Evolutionary conservation across 768 basidiomycete genomes (phyloP).

Genomic region (Mycena kentingensis): DNA sequence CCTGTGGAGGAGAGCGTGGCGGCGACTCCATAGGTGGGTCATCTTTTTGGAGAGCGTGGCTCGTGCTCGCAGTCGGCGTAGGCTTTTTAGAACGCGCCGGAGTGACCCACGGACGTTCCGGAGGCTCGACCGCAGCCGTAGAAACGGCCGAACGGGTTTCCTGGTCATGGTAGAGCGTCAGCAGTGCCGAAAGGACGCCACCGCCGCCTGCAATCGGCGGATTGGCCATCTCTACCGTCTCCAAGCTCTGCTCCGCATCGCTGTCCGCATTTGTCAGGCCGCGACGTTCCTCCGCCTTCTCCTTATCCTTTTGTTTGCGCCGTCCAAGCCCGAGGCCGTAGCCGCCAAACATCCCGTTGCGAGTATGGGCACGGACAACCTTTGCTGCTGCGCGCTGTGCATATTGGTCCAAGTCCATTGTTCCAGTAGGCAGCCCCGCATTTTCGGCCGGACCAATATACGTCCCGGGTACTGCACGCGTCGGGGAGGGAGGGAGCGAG

Average conservation of each 20-base stretch:
- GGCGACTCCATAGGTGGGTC: conserved; percentile 6
- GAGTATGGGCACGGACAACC: conserved; percentile 48
- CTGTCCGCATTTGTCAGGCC: conserved; percentile 12
- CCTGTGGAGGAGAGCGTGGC: conserved; percentile 8
- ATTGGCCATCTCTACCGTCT: conserved; percentile 14
- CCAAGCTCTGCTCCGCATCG: conserved; percentile 26
- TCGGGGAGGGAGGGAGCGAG: conserved; percentile 26
- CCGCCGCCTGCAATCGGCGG: conserved; percentile 32
- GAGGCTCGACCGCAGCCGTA: conserved; percentile 24
- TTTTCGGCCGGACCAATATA: conserved; percentile 67
- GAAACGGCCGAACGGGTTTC: conserved; percentile 18
- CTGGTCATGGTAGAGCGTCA: conserved; percentile 60
- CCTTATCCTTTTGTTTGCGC: conserved; percentile 1
- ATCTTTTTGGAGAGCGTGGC: conserved; percentile 6
- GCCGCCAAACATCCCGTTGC: conserved; percentile 25
- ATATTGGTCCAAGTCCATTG: conserved; percentile 29
- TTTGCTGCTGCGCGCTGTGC: conserved; percentile 40
- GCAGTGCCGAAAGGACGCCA: conserved; percentile 66
- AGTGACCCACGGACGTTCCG: conserved; percentile 15
- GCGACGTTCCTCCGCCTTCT: conserved; percentile 4
- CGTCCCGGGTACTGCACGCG: conserved; percentile 47
- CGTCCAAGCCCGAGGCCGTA: no score
- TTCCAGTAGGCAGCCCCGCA: conserved; percentile 57
- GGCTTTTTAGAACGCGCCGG: conserved; percentile 4
- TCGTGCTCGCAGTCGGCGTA: neutral